Evolutionary conservation across 148 eudicot species (phyloP), one percentile per base, ranked within the genome.

Genomic region (Pouteria glomerata): DNA sequence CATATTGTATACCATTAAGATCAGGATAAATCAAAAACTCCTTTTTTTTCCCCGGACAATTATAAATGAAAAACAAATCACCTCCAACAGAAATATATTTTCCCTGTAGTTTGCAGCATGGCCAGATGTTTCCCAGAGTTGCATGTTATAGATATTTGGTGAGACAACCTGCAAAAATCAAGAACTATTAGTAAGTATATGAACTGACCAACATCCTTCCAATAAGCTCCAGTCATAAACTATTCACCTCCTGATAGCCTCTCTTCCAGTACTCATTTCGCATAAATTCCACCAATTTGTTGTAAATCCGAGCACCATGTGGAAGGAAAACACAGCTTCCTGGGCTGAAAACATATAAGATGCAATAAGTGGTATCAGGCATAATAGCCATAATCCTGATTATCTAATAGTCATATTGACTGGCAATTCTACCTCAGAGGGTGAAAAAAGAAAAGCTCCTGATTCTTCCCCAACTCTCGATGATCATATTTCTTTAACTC

Each of bases 311-410:
- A 77, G 89, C 57, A 68, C 99, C 99, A 66, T 84, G 91, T 4
- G 96, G 97, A 81, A 92, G 94, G 77, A 96, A 92, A 82, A 96
- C 85, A 83, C 92, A 90, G 77, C 99, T 96, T 83, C 99, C 99
- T 18, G 99, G 99, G 78, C 99, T 95, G 81, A 21, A 60, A 42
- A 47, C 34, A 50, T n/a, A n/a, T n/a, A n/a, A n/a, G n/a, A 70
- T 4, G 31, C 34, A 64, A 42, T 18, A 70, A 42, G 19, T 29
- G 64, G 24, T 64, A 48, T 26, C 19, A 59, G 37, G 60, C 41
- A 53, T 23, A 50, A 52, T n/a, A n/a, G n/a, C n/a, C n/a, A n/a
- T n/a, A n/a, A n/a, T n/a, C 39, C 47, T 60, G 35, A 52, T 18
- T 8, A 16, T 55, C 15, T n/a, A n/a, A n/a, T n/a, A n/a, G n/a